Evolutionary conservation across 495 filamentous ascomycete species (phyloP), one percentile per base, ranked within the genome.

Genomic region (Viridothelium virens): DNA sequence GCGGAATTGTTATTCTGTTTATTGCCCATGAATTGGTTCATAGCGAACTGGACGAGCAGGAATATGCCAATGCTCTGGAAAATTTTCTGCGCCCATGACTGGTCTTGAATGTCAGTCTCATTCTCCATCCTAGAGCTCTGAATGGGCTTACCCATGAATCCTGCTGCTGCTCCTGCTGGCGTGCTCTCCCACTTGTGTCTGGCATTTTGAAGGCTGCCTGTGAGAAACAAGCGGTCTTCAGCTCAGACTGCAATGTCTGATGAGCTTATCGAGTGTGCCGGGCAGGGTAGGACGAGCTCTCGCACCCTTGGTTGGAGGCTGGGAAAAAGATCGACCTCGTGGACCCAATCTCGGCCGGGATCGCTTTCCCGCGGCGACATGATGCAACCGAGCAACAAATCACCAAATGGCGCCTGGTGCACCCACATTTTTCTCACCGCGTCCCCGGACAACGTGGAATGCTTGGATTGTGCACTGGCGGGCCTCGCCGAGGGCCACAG

Each of bases 41-140:
- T 81, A 34, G 81, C 76, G 67, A 84, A 86, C 71, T 92, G 89
- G 56, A 83, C 78, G 44, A 84, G 77, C 69, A 91, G 70, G 77
- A 92, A 91, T 68, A 92, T 83, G 64, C 80, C 85, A 41, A 91
- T 74, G 56, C 83, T 86, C 74, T 91, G 88, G 61, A 89, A 81
- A 69, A 87, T 73, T 38, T 56, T 46, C 16, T 71, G 53, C 36
- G 65, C 44, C 70, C 70, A 71, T 61, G 73, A 80, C 75, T 65
- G 79, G 80, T 85, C 86, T n/a, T 36, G 56, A 25, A 72, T 34
- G 34, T 66, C 41, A 44, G 18, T 5, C 25, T 64, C 56, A 39
- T 44, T 18, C 9, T 53, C 65, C 59, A 64, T 33, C 18, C 2
- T 36, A 31, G 18, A 34, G 38, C 48, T 38, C 10, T 14, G 31